These are phyloP conservation scores for Apiospora kogelbergensis DNA, from an alignment of 2,329 filamentous ascomycete genomes.

Conservation along the genomic window DNA sequence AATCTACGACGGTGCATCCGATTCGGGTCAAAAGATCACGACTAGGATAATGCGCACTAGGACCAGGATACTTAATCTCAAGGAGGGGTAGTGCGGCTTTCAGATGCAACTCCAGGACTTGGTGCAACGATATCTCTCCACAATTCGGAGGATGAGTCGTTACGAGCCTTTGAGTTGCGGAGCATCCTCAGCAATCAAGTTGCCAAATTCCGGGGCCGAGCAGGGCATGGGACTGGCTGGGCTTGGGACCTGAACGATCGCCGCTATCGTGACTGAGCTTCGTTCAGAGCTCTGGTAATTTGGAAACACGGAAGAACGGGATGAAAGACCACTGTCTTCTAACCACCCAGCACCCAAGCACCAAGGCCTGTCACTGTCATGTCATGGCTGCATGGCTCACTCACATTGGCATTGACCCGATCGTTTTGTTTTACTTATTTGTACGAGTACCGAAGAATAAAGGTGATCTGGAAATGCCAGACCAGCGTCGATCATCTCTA, in stretches of 20 bases:
- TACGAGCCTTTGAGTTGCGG: background rate
- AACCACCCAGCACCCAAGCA: no score
- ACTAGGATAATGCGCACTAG: background rate
- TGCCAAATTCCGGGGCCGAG: background rate
- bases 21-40: constrained; percentile 6
- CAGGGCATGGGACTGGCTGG: background rate
- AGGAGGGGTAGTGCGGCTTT: constrained; percentile 10
- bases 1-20: constrained; percentile 2
- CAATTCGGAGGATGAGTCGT: constrained; percentile 3
- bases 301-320: constrained; percentile 4
- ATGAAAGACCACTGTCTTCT: background rate
- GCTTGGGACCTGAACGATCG: background rate
- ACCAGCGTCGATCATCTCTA: background rate
- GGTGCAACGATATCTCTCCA: constrained; percentile 16
- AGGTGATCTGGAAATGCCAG: background rate
- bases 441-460: background rate
- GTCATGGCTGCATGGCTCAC: background rate
- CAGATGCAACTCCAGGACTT: constrained; percentile 14
- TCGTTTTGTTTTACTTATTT: background rate
- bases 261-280: constrained; percentile 3
- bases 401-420: background rate
- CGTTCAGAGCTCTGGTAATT: background rate
- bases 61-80: background rate
- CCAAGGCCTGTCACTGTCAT: no score
- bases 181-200: background rate